Conservation (phyloP, 257 asterid genomes). For the Nicotiana undulata region DNA sequence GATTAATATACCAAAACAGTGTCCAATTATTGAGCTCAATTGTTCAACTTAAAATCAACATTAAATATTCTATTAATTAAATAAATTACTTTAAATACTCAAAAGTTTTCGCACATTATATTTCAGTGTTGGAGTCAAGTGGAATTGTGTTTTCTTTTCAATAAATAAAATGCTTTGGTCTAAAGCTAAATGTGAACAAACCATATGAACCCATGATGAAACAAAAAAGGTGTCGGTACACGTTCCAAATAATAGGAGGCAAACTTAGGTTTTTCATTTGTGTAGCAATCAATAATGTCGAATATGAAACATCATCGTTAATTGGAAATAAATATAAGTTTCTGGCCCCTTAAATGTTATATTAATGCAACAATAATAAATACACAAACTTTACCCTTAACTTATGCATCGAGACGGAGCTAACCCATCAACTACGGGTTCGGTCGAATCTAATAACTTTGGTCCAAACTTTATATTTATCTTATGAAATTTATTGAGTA, state of each 20-base stretch:
- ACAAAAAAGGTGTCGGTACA: neutral
- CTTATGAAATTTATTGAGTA: no score
- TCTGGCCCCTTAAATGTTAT: no score
- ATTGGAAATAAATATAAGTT: no score
- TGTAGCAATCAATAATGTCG: neutral
- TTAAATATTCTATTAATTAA: neutral
- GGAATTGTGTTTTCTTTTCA: neutral
- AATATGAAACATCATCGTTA: neutral
- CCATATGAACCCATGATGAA: conserved; percentile 6
- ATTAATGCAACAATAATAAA: no score
- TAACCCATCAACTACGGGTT: no score
- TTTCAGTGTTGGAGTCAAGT: conserved; percentile 1
- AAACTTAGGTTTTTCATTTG: neutral
- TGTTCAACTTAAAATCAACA: neutral
- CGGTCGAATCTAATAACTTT: no score
- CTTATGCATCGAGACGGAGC: no score
- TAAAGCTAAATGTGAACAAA: conserved; percentile 2
- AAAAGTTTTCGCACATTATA: neutral
- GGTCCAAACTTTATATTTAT: no score
- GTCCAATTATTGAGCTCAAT: neutral
- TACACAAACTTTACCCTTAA: no score
- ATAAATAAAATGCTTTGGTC: neutral
- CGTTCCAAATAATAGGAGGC: neutral
- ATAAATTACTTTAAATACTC: neutral
- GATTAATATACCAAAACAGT: neutral